Percentiles rank a stretch among this genome's conserved stretches.
phyloP scores from a whole-genome alignment of 2,329 filamentous ascomycete species.

The Epichloe typhina region DNA sequence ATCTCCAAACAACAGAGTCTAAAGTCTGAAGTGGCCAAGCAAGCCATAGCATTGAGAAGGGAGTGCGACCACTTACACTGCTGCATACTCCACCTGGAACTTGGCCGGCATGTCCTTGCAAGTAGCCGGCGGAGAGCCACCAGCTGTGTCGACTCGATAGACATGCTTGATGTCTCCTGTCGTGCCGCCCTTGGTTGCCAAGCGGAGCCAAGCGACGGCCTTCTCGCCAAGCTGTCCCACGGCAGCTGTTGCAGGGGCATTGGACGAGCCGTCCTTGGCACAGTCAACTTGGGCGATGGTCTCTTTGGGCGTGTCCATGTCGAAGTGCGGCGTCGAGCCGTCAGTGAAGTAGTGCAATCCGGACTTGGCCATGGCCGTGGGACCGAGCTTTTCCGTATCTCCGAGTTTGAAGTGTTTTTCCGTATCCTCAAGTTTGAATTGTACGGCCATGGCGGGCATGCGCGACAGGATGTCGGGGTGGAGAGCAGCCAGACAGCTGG shows the following conservation, averaged over 20 bases:
- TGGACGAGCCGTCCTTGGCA: slow-evolving; percentile 44
- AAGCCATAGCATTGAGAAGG: background rate
- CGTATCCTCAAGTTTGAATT: slow-evolving; percentile 41
- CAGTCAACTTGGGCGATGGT: slow-evolving; percentile 47
- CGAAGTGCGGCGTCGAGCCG: slow-evolving; percentile 62
- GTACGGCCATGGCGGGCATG: slow-evolving; percentile 55
- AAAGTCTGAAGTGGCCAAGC: too few relatives aligned
- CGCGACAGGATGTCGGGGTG: slow-evolving; percentile 52
- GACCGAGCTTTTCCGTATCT: slow-evolving; percentile 30
- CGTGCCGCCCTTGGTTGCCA: slow-evolving; percentile 39
- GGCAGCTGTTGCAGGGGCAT: slow-evolving; percentile 49
- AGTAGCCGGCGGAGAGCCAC: slow-evolving; percentile 60
- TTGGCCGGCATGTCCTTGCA: slow-evolving; percentile 50
- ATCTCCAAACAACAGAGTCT: background rate
- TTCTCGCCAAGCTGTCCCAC: slow-evolving; percentile 49
- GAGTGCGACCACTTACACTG: slow-evolving; percentile 52
- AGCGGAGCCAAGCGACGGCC: slow-evolving; percentile 71
- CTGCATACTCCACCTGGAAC: slow-evolving; percentile 69
- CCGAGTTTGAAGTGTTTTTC: too few relatives aligned
- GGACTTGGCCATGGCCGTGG: slow-evolving; percentile 49
- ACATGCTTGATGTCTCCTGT: slow-evolving; percentile 57
- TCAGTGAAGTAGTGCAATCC: slow-evolving; percentile 75
- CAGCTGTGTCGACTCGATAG: slow-evolving; percentile 74
- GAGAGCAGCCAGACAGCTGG: slow-evolving; percentile 60
- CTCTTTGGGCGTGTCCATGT: slow-evolving; percentile 46